Evolutionary conservation across 306 rosid species (phyloP).

Genomic region (Chamaecrista fasciculata): DNA sequence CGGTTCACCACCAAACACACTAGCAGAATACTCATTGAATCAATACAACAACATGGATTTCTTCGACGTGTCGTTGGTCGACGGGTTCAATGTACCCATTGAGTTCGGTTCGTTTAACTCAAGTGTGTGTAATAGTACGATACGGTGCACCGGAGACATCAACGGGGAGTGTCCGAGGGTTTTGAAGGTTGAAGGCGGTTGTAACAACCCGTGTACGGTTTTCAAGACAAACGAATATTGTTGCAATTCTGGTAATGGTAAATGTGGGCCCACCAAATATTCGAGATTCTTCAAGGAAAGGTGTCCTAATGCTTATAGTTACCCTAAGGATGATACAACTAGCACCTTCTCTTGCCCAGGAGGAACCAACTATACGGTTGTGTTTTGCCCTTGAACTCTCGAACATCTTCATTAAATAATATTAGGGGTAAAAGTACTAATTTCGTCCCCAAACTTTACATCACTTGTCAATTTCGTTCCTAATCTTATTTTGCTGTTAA

Average conservation of each 20-base stretch:
- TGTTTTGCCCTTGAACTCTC: slow-evolving; percentile 32
- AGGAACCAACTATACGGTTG: slow-evolving; percentile 42
- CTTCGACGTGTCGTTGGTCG: slow-evolving; percentile 37
- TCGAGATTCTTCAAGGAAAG: slow-evolving; percentile 39
- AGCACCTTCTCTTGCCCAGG: slow-evolving; percentile 36
- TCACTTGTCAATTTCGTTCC: too few relatives aligned
- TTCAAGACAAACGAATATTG: slow-evolving; percentile 36
- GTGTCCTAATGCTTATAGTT: slow-evolving; percentile 44
- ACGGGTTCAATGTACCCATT: slow-evolving; percentile 52
- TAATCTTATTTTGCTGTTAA: too few relatives aligned
- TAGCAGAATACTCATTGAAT: slow-evolving; percentile 49
- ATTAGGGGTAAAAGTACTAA: too few relatives aligned
- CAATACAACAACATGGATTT: slow-evolving; percentile 38
- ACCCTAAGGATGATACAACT: slow-evolving; percentile 39
- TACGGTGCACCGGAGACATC: slow-evolving; percentile 19
- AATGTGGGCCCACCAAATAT: slow-evolving; percentile 28
- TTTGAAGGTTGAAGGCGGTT: slow-evolving; percentile 41
- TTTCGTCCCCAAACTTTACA: too few relatives aligned
- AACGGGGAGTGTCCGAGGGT: slow-evolving; percentile 43
- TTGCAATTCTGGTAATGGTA: slow-evolving; percentile 31
- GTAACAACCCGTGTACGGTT: slow-evolving; percentile 47
- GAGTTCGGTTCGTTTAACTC: slow-evolving; percentile 42
- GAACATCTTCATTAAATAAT: too few relatives aligned
- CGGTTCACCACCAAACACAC: slow-evolving; percentile 51
- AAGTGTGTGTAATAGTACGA: background rate